Evolutionary conservation across 805 yeast genomes (phyloP).

Genomic region (Candida tallmaniae): DNA sequence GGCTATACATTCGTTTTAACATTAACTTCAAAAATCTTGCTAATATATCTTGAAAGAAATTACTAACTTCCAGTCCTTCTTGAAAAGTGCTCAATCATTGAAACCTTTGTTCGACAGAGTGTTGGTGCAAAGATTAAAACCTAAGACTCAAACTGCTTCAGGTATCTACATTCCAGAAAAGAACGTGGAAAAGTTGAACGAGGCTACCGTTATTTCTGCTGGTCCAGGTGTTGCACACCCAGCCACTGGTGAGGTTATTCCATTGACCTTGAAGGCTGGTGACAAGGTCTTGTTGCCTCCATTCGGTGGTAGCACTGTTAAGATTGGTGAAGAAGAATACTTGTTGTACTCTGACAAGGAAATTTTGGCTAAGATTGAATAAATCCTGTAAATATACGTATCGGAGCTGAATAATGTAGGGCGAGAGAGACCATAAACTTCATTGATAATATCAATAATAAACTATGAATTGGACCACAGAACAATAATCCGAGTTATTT

Average conservation of each 20-base stretch:
- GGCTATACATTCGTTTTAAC: too few relatives aligned
- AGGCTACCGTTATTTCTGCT: conserved; percentile 87
- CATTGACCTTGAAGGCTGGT: conserved; percentile 78
- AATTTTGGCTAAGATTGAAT: conserved; percentile 85
- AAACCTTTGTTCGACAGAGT: conserved; percentile 95
- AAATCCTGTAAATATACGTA: conserved; percentile 8
- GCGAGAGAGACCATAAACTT: too few relatives aligned
- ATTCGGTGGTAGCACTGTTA: conserved; percentile 88
- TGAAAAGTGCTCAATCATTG: conserved; percentile 81
- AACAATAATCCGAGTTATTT: too few relatives aligned
- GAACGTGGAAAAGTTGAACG: conserved; percentile 89
- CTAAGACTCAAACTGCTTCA: conserved; percentile 84
- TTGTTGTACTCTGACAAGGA: conserved; percentile 89
- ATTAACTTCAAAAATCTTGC: too few relatives aligned
- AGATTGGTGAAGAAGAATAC: conserved; percentile 79
- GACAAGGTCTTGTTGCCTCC: conserved; percentile 93
- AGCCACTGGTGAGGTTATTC: conserved; percentile 63
- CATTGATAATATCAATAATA: too few relatives aligned
- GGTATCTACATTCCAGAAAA: conserved; percentile 95
- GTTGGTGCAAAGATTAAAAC: conserved; percentile 90
- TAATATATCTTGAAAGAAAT: neutral
- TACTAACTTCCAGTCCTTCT: conserved; percentile 39
- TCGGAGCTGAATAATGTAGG: too few relatives aligned
- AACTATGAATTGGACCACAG: neutral
- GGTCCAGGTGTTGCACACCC: conserved; percentile 88